Base-by-base conservation (phyloP, 495 filamentous ascomycete genomes). In the Aspergillus avenaceus region DNA sequence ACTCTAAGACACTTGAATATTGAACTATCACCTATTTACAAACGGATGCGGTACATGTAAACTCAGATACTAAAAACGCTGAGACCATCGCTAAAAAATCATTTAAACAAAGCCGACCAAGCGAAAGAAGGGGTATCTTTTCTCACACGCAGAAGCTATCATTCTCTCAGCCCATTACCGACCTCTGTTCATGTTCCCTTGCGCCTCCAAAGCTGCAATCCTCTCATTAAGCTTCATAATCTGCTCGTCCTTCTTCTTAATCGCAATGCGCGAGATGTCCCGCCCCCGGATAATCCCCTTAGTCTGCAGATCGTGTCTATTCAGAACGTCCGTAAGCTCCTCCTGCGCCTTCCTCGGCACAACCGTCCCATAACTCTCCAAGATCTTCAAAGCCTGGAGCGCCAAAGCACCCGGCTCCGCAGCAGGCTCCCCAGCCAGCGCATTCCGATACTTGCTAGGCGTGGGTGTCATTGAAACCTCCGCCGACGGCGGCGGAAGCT, bases 181-280 rank as follows among this genome's bases (percentile, higher is more conserved):
- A 34, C 62, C 71, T 54, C 64, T 73, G 62, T 81, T 75, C 43
- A 78, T 49, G 43, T 64, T 59, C 44, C 48, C 50, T 49, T 69
- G 67, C 4, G 62, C 51, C 38, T 65, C 58, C 23, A 74, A 43
- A 32, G 52, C 52, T 21, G 52, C 59, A 52, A 68, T 64, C 55
- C 59, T 77, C 68, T 47, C 73, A 49, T 71, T 83, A 71, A 45
- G 61, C 70, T 62, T 84, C 76, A 34, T 82, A 58, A 84, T 81
- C 49, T 79, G 74, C 2, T 69, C 69, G 37, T 90, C 82, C 37
- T 84, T 84, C 21, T 72, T 74, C 59, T 80, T 83, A n/a, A 86
- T 52, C 5, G 78, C 76, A 1, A 74, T 65, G 22, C 88, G 64
- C 1, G 79, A 70, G 18, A 84, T 77, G 47, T 91, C 86, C 5